Evolutionary conservation across 2,329 filamentous ascomycete genomes (phyloP), one percentile per base, ranked within the genome.

Genomic region (Beauveria scarabaeidicola): DNA sequence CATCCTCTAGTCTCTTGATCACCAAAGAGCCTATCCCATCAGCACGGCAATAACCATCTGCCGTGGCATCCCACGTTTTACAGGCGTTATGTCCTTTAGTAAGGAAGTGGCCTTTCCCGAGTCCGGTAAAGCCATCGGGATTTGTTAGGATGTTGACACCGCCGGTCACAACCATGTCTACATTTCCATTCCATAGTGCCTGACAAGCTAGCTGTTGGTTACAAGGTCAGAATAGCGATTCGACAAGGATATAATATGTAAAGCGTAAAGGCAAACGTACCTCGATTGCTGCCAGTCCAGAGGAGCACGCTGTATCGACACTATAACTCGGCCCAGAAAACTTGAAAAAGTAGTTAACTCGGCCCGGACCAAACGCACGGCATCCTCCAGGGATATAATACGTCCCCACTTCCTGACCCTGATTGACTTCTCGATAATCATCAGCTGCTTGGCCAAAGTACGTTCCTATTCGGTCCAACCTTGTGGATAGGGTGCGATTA

Each of bases 11-110:
- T 40, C 89, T 81, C 78, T 94, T 94, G 51, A 94, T 75, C 21
- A 94, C 79, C 52, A 94, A 80, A 0, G 87, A 86, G 2, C 85
- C 89, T 62, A 88, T 87, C 21, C 83, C 85, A 66, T 94, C 90
- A 58, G 85, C 88, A 69, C 90, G 85, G 74, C 89, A 93, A 73
- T 93, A 93, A 1, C 90, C 90, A 72, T 92, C 88, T 2, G 90
- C 90, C 43, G 80, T 83, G 63, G 90, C 86, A 70, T 93, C 89
- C 68, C 90, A 94, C 0, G 89, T 90, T 68, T 90, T 89, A 73
- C 52, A 55, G 29, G 29, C 29, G 10, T 29, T 27, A 23, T 25
- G 23, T 5, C 15, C 19, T 21, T 47, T 88, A 36, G 87, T 90
- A 64, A 92, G 74, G 74, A 92, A 92, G 66, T 90, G 87, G 19